phyloP scores from a whole-genome alignment of 306 rosid species.

The Morella rubra region DNA sequence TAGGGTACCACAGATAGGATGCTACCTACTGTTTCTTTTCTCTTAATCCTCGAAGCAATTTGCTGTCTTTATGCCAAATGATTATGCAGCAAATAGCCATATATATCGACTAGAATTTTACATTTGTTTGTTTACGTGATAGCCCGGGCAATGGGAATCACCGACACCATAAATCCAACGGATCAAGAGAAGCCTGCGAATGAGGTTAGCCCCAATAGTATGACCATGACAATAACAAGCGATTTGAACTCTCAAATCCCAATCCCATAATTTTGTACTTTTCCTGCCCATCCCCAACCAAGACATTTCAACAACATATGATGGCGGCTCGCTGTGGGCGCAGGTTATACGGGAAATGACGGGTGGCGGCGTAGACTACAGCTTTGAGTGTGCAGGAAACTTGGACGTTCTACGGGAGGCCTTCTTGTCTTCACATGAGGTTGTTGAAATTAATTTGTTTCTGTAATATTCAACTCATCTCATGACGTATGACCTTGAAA shows the following conservation, averaged over 20 bases:
- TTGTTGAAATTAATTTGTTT: constrained; percentile 3
- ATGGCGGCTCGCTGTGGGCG: constrained; percentile 12
- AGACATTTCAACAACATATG: background rate
- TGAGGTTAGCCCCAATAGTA: constrained; percentile 46
- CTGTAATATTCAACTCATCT: background rate
- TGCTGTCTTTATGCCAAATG: too few species aligned
- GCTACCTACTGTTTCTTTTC: too few species aligned
- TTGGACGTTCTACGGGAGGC: constrained; percentile 55
- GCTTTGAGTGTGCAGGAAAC: constrained; percentile 75
- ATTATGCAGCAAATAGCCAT: too few species aligned
- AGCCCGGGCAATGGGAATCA: constrained; percentile 67
- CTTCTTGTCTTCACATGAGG: constrained; percentile 60
- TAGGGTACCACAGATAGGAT: too few species aligned
- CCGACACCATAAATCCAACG: constrained; percentile 61
- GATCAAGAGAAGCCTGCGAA: constrained; percentile 52
- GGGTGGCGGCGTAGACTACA: constrained; percentile 60
- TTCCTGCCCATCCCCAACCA: background rate
- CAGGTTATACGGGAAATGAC: constrained; percentile 59
- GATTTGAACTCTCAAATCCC: background rate
- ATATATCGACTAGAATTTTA: too few species aligned
- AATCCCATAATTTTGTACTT: background rate
- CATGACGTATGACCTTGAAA: too few species aligned
- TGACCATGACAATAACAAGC: background rate
- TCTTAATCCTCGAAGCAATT: too few species aligned
- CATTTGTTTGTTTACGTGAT: background rate